phyloP scores from a whole-genome alignment of 208 protist genomes.

The Phytomonas sp. region DNA sequence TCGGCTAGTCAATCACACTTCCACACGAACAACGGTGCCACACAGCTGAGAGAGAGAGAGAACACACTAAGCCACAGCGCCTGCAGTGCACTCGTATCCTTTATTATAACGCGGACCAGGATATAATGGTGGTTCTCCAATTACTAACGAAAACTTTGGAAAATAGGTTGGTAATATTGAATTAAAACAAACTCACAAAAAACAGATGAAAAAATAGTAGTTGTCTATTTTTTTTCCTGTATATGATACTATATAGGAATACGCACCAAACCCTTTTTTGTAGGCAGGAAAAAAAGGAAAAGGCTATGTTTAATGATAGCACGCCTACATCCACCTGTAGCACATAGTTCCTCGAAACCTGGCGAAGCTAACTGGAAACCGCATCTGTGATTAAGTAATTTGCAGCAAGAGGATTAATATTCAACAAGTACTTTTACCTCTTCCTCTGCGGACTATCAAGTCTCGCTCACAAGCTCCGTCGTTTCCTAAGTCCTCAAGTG shows the following conservation, averaged over 20 bases:
- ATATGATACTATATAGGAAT: neutral
- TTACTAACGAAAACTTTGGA: neutral
- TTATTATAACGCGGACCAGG: neutral
- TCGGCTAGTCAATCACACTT: neutral
- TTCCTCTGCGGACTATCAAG: neutral
- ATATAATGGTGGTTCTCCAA: neutral
- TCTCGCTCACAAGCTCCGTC: neutral
- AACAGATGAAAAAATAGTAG: neutral
- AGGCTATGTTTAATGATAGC: neutral
- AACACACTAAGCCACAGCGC: neutral
- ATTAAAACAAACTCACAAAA: neutral
- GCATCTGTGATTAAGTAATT: neutral
- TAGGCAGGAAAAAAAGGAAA: neutral
- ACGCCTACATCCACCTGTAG: neutral
- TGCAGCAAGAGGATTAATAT: neutral
- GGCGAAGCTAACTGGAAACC: neutral
- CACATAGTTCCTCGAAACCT: neutral
- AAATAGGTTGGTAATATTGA: neutral
- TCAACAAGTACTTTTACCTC: neutral
- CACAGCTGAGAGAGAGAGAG: no score
- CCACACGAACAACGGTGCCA: neutral
- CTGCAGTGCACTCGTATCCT: neutral
- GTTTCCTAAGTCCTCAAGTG: neutral
- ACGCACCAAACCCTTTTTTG: neutral
- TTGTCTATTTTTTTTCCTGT: neutral